Evolutionary conservation across 441 rosid genomes (phyloP), one percentile per base, ranked within the genome.

Genomic region (Erysimum cheiri): DNA sequence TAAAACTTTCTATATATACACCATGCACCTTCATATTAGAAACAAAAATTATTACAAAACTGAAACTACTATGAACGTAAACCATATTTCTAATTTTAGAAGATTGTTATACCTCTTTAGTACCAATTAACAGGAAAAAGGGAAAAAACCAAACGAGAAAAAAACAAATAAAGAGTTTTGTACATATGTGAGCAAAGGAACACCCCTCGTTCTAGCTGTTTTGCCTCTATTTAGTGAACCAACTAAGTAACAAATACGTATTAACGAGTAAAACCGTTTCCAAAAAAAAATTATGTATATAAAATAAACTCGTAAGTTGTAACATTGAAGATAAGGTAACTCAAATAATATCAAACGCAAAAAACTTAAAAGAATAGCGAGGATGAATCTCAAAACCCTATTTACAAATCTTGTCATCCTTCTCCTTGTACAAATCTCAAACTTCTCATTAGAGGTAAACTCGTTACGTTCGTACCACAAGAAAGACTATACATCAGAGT

Each of bases 401-500:
- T 1, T 50, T 31, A 57, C 17, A 11, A 73, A 66, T 11, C 1
- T 37, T 48, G 11, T 61, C 29, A 54, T 67, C 64, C 2, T 74
- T 19, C 22, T 74, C 46, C n/a, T 74, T 10, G 8, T 60, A 47
- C 78, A 53, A 53, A 73, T 73, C 48, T 59, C 72, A 50, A 48
- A 48, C 60, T 44, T 68, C n/a, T 68, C 64, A 54, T 7, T 68
- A 26, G 8, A 37, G 26, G 78, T 68, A 29, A 61, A 67, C 37
- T 74, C 78, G 9, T 54, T 74, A 29, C 5, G 63, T 32, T 22
- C 60, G 3, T 69, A 61, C 52, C 50, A 68, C 29, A 22, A 7
- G 58, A 44, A 36, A 15, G 9, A 67, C 28, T 9, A 60, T 33
- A 60, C 0, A 43, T 5, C 69, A 35, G 78, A 74, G 28, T 74